Evolutionary conservation across 176 grass and related monocot genomes (phyloP), one percentile per base, ranked within the genome.

Genomic region (Aegilops sharonensis): DNA sequence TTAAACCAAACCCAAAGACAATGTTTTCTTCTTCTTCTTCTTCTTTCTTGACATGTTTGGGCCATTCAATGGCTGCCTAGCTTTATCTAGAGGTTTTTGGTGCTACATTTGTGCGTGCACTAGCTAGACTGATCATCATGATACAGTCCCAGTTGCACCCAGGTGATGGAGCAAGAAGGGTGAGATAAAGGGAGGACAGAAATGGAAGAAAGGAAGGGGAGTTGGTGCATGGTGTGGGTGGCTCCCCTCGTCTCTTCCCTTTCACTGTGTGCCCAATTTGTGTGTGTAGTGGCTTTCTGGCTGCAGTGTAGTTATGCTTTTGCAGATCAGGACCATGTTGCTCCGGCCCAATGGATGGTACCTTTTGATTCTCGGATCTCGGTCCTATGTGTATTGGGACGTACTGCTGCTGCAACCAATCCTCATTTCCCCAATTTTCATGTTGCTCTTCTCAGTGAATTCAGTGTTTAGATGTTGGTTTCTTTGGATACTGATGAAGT

Each of bases 211-310:
- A 75, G 15, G 78, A 37, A 4, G 32, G 29, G 29, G 67, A 13
- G 74, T 14, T 78, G 73, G 63, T 69, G 84, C 64, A 76, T 32
- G 84, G 12, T 50, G 63, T 69, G 84, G 84, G 75, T 69, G 75
- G 75, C 84, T 85, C 63, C 36, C 52, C 74, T 85, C 69, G 84
- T 69, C 74, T 68, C 45, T 37, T 78, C 75, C 59, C 84, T 85
- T 69, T 78, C 84, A 68, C 74, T 78, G 74, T 78, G 84, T 50
- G 74, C 72, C 47, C 75, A 59, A 42, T 40, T 85, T 78, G 72
- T 18, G 64, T 56, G 62, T 78, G 21, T 25, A 4, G 3, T 78
- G 59, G 72, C 72, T 66, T 75, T 85, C 32, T 54, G 48, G 61
- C 39, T 85, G 72, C 72, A 85, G 39, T 78, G 62, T 31, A 68